Percentiles rank a stretch among this genome's conserved stretches.
Conservation (phyloP, 75 land plant genomes). For the Cupressus sempervirens region DNA sequence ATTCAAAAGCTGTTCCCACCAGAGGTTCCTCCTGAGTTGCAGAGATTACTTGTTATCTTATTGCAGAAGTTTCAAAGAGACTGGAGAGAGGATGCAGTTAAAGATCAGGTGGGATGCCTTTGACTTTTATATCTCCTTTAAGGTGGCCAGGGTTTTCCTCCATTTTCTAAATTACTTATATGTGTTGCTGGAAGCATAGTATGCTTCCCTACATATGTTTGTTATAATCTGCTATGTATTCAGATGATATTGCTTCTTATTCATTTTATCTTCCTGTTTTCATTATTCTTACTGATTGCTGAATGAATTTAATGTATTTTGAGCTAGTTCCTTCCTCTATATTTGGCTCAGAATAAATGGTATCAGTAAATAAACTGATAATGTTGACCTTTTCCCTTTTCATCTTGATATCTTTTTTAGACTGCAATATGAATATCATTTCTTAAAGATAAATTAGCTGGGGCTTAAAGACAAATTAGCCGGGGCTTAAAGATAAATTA, state of each 20-base stretch:
- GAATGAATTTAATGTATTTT: too few relatives aligned
- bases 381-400: too few relatives aligned
- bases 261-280: background rate
- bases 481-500: too few relatives aligned
- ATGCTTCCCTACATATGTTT: background rate
- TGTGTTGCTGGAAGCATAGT: background rate
- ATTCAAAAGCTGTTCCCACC: slow-evolving; percentile 52
- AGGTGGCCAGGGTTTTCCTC: background rate
- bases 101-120: slow-evolving; percentile 36
- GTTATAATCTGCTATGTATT: too few relatives aligned
- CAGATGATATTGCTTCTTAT: background rate
- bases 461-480: too few relatives aligned
- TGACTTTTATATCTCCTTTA: background rate
- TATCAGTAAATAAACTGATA: background rate
- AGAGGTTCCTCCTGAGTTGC: slow-evolving; percentile 52
- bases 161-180: background rate
- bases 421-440: background rate
- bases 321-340: background rate
- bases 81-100: slow-evolving; percentile 49
- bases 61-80: slow-evolving; percentile 53
- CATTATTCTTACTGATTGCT: background rate
- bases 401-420: background rate
- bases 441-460: too few relatives aligned
- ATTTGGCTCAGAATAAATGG: background rate
- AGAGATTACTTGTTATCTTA: slow-evolving; percentile 41